Evolutionary conservation across 225 moss, liverwort and hornwort species (phyloP), one percentile per base, ranked within the genome.

Genomic region (Antitrichia curtipendula): DNA sequence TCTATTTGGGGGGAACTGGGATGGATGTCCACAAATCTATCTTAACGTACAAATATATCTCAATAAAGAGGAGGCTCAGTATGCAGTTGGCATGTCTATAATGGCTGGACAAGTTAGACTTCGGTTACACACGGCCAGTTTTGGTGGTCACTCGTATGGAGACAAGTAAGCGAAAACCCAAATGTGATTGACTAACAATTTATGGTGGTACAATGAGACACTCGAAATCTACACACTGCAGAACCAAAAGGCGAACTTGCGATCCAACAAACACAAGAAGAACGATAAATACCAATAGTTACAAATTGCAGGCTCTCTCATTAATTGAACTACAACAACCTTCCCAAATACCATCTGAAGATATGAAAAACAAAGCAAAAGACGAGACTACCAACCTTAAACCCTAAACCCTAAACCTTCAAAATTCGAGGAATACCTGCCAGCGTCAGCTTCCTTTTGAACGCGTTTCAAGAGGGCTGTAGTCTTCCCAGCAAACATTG

Each of bases 401-500:
- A 32, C 72, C 82, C 14, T 49, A 43, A n/a, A 74, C 27, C 78
- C 38, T 27, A 10, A 34, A 5, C 5, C 58, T 45, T 50, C 27
- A 75, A 38, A 47, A 32, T 41, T 59, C 13, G 62, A 85, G 27
- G 43, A 53, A 49, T 85, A 96, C 98, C 97, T 97, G 94, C 97
- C 97, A 85, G 91, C 76, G 72, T 90, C 93, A 41, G 88, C 91
- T 87, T 95, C 96, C 83, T 86, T 90, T 79, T 86, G 95, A 70
- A 97, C 89, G 75, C 94, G 94, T n/a, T 88, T 92, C 81, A 97
- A 88, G 72, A 97, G 95, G 20, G 94, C 93, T 20, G 98, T 97
- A 43, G 96, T 96, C 87, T 99, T 99, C 36, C 98, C 98, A 43
- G 97, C 95, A 75, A 99, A 99, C 97, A 97, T 99, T 36, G 98